A percentile compares a stretch with the other conserved stretches of the same genome.
Conservation (phyloP, 1,284 basidiomycete species). For the Fomitopsis pinicola region DNA sequence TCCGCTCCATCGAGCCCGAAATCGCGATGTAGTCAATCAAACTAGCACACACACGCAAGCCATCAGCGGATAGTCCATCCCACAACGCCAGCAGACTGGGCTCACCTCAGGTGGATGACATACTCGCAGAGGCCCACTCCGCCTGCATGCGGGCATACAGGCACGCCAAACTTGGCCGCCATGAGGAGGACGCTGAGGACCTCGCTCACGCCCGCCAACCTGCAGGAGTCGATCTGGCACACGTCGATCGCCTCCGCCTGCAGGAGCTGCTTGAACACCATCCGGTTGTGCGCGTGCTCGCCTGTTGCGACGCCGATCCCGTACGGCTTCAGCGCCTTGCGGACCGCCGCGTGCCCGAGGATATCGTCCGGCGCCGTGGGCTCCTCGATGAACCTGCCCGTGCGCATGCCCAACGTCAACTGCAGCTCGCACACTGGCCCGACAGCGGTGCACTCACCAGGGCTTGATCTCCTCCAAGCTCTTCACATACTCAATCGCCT, state of each 20-base stretch:
- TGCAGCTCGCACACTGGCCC: background rate
- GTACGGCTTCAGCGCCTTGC: slow-evolving; percentile 75
- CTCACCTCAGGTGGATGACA: slow-evolving; percentile 75
- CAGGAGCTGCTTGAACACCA: slow-evolving; percentile 96
- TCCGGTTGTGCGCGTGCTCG: slow-evolving; percentile 93
- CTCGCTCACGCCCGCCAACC: slow-evolving; percentile 91
- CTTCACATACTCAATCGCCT: slow-evolving; percentile 91
- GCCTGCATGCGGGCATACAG: slow-evolving; percentile 93
- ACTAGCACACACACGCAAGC: slow-evolving; percentile 27
- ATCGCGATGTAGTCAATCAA: slow-evolving; percentile 92
- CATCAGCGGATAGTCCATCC: background rate
- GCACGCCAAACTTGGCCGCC: slow-evolving; percentile 88
- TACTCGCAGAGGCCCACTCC: slow-evolving; percentile 96
- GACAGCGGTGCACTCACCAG: slow-evolving; percentile 50
- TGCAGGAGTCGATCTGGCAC: slow-evolving; percentile 94
- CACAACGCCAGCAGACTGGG: background rate
- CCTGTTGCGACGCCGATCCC: slow-evolving; percentile 94
- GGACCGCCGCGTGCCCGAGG: slow-evolving; percentile 80
- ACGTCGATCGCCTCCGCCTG: slow-evolving; percentile 94
- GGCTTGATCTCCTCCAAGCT: slow-evolving; percentile 80
- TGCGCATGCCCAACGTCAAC: background rate
- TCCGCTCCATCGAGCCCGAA: slow-evolving; percentile 89
- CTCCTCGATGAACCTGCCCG: slow-evolving; percentile 86
- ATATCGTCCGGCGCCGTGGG: slow-evolving; percentile 93
- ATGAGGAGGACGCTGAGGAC: slow-evolving; percentile 91